phyloP scores from a whole-genome alignment of 768 basidiomycete genomes.

The Rhizopogon vesiculosus region DNA sequence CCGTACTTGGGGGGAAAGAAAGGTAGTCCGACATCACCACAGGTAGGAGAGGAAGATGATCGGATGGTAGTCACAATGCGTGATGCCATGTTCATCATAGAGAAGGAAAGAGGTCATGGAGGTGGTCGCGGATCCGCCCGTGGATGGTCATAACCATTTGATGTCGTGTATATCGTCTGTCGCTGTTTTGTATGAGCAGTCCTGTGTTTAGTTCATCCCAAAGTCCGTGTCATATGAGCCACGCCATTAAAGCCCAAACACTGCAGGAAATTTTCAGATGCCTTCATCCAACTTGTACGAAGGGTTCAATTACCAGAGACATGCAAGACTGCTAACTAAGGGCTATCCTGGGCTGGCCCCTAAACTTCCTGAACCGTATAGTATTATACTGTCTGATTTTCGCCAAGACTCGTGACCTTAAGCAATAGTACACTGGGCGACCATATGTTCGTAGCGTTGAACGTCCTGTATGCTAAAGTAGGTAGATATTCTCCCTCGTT shows the following conservation, averaged over 20 bases:
- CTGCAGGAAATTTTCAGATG: too few species aligned
- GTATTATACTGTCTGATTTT: constrained; percentile 19
- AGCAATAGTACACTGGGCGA: background rate
- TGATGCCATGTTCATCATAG: constrained; percentile 84
- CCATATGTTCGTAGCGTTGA: background rate
- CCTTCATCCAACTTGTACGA: too few species aligned
- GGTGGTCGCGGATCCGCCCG: constrained; percentile 73
- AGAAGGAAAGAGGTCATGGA: constrained; percentile 79
- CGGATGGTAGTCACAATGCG: constrained; percentile 61
- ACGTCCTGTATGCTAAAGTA: background rate
- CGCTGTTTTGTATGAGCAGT: background rate
- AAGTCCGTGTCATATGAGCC: too few species aligned
- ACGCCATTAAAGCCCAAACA: too few species aligned
- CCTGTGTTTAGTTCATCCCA: too few species aligned
- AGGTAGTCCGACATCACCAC: constrained; percentile 22
- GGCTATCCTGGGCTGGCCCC: too few species aligned
- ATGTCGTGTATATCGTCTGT: background rate
- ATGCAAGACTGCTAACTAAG: too few species aligned
- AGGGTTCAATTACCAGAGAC: too few species aligned
- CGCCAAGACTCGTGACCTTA: constrained; percentile 30
- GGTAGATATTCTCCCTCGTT: background rate
- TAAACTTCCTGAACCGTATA: too few species aligned
- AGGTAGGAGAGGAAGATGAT: constrained; percentile 49
- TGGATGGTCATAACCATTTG: constrained; percentile 48
- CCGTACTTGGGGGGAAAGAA: constrained; percentile 61